These are phyloP conservation scores for Penicillium griseofulvum DNA, from an alignment of 2,329 filamentous ascomycete genomes.

Conservation along the genomic window DNA sequence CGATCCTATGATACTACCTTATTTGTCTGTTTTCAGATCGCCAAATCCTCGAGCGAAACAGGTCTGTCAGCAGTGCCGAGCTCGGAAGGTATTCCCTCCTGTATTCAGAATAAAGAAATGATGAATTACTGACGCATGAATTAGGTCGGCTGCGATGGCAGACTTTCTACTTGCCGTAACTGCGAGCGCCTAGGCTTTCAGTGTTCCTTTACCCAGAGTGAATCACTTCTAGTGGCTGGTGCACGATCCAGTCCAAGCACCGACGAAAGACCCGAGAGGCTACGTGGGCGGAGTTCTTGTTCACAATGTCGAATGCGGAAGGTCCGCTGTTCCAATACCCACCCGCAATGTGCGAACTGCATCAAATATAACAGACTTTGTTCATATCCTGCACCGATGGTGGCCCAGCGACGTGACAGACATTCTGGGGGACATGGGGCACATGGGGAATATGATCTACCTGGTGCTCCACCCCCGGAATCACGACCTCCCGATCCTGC, in stretches of 20 bases:
- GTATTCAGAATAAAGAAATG: neutral
- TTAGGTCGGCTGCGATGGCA: conserved; percentile 1
- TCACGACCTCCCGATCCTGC: neutral
- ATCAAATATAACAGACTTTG: neutral
- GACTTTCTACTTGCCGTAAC: neutral
- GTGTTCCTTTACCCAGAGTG: neutral
- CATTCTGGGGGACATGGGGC: neutral
- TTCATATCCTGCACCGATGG: neutral
- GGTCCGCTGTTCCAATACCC: neutral
- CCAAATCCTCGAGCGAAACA: neutral
- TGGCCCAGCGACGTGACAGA: neutral
- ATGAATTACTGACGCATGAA: neutral
- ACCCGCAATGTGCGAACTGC: neutral
- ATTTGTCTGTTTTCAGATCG: neutral
- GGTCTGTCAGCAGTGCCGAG: neutral
- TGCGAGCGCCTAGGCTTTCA: neutral
- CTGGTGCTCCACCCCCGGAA: too few species aligned
- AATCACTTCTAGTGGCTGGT: neutral
- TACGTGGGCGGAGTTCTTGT: neutral
- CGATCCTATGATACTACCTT: neutral
- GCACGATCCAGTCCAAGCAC: too few species aligned
- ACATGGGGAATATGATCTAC: neutral
- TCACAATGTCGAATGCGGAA: neutral
- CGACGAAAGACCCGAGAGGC: neutral
- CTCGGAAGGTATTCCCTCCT: neutral